Conservation (phyloP, 805 yeast genomes). For the Schwanniomyces sp. region DNA sequence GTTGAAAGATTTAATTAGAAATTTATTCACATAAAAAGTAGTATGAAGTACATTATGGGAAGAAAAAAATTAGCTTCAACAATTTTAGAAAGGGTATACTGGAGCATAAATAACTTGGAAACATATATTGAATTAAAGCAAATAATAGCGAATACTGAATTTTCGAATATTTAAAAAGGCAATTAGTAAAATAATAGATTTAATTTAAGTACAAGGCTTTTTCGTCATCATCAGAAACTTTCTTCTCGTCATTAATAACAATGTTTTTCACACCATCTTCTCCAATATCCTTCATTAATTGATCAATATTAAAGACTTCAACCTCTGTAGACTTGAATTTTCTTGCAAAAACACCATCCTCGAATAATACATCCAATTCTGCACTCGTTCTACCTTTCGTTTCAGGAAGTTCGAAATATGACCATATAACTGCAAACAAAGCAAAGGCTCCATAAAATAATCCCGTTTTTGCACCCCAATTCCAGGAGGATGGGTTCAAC, state of each 20-base stretch:
- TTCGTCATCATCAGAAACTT: too few relatives aligned
- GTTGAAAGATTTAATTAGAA: too few relatives aligned
- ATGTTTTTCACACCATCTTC: constrained; percentile 22
- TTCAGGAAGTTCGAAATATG: constrained; percentile 30
- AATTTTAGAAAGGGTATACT: too few relatives aligned
- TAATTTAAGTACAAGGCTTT: too few relatives aligned
- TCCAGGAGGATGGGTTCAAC: constrained; percentile 47
- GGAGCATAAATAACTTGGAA: too few relatives aligned
- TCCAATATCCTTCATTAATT: constrained; percentile 23
- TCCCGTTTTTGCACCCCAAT: constrained; percentile 51
- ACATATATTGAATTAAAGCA: too few relatives aligned
- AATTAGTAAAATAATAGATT: too few relatives aligned
- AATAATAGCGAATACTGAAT: too few relatives aligned
- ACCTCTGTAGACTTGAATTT: constrained; percentile 9
- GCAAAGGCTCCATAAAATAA: constrained; percentile 45
- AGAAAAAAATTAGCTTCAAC: too few relatives aligned
- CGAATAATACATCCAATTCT: constrained; percentile 36
- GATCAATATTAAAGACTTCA: constrained; percentile 13
- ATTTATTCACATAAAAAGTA: too few relatives aligned
- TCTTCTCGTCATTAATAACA: constrained; percentile 7
- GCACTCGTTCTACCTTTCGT: constrained; percentile 38
- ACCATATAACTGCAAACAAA: constrained; percentile 15
- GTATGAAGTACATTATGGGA: too few relatives aligned
- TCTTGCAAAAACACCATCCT: constrained; percentile 16
- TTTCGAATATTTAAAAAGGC: too few relatives aligned